Base-by-base conservation (phyloP, 2,329 filamentous ascomycete species). In the Hymenoscyphus occultus region DNA sequence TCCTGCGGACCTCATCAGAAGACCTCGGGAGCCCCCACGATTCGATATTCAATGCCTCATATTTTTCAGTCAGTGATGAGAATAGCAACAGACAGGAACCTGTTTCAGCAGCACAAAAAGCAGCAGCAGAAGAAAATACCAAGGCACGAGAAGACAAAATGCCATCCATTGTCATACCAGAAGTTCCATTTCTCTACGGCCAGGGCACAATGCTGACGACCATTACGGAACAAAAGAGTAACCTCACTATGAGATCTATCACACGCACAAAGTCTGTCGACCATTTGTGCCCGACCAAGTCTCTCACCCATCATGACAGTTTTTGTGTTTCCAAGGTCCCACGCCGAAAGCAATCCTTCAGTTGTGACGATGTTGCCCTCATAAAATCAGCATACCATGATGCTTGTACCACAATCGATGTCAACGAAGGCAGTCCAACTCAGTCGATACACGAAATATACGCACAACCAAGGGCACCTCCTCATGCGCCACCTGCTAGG, bases 191-290 rank as follows among this genome's bases (percentile, higher is more conserved):
- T 67, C 69, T 76, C 1, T 80, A 80, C 66, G 78, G 78, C 22
- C 71, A 74, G 63, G 78, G 78, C 22, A 80, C 78, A 3, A 70
- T 75, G 35, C 74, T 80, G 1, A 72, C 75, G 22, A 78, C 78
- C 14, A 80, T 80, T 67, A 71, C 74, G n/a, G 78, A 80, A 70
- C 76, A 79, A 69, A 77, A 75, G 62, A 79, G 77, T 68, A 70
- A 70, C 61, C 68, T 72, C 5, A 79, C 78, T 1, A 71, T 79
- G 16, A 72, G 75, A 13, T 71, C 66, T n/a, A 39, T 68, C 67
- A 45, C 62, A 39, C 70, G 67, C 32, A 62, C 72, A 0, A 74
- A 70, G 45, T 75, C 74, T 3, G 67, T 67, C 2, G 72, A 74
- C 57, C 68, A 72, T 7, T 22, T 56, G 68, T 63, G 65, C 72